A percentile compares a stretch with the other conserved stretches of the same genome.
Conservation (phyloP, 2,329 filamentous ascomycete species). For the Neonectria hederae region DNA sequence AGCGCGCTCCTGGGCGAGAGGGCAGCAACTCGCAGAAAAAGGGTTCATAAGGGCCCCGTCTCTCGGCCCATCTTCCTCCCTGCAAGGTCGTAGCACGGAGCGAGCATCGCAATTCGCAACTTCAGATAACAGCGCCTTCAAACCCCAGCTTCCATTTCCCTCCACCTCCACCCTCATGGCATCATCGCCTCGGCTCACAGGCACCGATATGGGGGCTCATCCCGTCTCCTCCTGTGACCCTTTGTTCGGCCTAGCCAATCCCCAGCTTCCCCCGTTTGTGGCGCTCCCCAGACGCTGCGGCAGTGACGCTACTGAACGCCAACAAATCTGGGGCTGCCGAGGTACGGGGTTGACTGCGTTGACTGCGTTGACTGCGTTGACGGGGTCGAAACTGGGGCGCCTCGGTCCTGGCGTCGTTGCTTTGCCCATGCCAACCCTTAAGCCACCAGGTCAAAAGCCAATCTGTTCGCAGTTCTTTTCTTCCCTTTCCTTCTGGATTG, state of each 20-base stretch:
- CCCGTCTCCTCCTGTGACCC: slow-evolving; percentile 5
- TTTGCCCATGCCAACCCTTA: slow-evolving; percentile 12
- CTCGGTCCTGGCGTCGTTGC: slow-evolving; percentile 32
- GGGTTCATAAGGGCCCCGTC: not conserved
- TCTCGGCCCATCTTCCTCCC: not conserved
- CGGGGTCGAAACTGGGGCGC: slow-evolving; percentile 23
- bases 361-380: too few species aligned
- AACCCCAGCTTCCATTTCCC: slow-evolving; percentile 14
- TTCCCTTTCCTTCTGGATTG: not conserved
- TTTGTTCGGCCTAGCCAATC: slow-evolving; percentile 12
- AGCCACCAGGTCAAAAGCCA: slow-evolving; percentile 20
- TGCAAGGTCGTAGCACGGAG: not conserved
- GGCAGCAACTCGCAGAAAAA: too few species aligned
- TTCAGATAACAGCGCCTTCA: slow-evolving; percentile 6
- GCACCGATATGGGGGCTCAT: slow-evolving; percentile 30
- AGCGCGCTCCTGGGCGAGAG: not conserved
- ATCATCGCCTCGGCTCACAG: slow-evolving; percentile 36
- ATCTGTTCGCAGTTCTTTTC: slow-evolving; percentile 4
- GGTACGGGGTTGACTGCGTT: slow-evolving; percentile 30
- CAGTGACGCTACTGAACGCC: slow-evolving; percentile 23
- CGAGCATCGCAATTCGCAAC: not conserved
- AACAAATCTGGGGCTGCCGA: slow-evolving; percentile 44
- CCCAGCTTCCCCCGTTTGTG: slow-evolving; percentile 6
- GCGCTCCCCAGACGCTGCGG: slow-evolving; percentile 10
- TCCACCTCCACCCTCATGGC: slow-evolving; percentile 4